These are phyloP conservation scores for Hamigera avellanea DNA, from an alignment of 495 filamentous ascomycete genomes.

Conservation along the genomic window DNA sequence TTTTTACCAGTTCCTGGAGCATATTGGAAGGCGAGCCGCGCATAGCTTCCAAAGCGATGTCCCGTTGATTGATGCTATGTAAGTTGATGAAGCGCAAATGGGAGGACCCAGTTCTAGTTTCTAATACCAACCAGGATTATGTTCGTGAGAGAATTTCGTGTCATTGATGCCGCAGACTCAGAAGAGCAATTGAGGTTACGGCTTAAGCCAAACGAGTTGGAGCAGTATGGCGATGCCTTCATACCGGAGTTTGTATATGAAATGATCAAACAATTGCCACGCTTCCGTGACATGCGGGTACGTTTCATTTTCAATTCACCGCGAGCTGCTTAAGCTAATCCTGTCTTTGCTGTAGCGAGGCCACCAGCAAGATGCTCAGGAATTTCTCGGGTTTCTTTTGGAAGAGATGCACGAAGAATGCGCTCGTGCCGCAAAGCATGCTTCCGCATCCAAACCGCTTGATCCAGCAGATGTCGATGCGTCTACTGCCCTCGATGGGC, in stretches of 20 bases:
- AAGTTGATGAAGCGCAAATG: slow-evolving; percentile 28
- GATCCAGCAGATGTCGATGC: slow-evolving; percentile 26
- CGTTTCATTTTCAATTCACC: slow-evolving; percentile 12
- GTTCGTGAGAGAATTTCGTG: slow-evolving; percentile 88
- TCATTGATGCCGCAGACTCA: slow-evolving; percentile 67
- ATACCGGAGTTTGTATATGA: slow-evolving; percentile 94
- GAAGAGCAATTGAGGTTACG: slow-evolving; percentile 60
- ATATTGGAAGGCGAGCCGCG: slow-evolving; percentile 66
- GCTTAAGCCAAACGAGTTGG: slow-evolving; percentile 71
- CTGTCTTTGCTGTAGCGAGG: slow-evolving; percentile 46
- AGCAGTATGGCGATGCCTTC: slow-evolving; percentile 84
- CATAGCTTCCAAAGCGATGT: slow-evolving; percentile 94
- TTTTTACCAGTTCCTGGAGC: slow-evolving; percentile 89
- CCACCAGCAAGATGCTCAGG: slow-evolving; percentile 96
- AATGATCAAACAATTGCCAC: slow-evolving; percentile 70
- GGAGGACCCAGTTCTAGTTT: no score
- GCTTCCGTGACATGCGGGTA: slow-evolving; percentile 86
- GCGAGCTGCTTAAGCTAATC: neutral
- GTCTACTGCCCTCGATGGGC: slow-evolving; percentile 20
- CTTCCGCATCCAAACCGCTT: slow-evolving; percentile 27
- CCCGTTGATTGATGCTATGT: slow-evolving; percentile 89
- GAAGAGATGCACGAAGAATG: slow-evolving; percentile 93
- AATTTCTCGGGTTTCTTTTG: slow-evolving; percentile 89
- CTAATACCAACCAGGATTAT: slow-evolving; percentile 51
- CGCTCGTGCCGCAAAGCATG: slow-evolving; percentile 55